Percentiles rank a stretch among this genome's conserved stretches.
These are phyloP conservation scores for Microdochium trichocladiopsis DNA, from an alignment of 2,329 filamentous ascomycete genomes.

Conservation along the genomic window DNA sequence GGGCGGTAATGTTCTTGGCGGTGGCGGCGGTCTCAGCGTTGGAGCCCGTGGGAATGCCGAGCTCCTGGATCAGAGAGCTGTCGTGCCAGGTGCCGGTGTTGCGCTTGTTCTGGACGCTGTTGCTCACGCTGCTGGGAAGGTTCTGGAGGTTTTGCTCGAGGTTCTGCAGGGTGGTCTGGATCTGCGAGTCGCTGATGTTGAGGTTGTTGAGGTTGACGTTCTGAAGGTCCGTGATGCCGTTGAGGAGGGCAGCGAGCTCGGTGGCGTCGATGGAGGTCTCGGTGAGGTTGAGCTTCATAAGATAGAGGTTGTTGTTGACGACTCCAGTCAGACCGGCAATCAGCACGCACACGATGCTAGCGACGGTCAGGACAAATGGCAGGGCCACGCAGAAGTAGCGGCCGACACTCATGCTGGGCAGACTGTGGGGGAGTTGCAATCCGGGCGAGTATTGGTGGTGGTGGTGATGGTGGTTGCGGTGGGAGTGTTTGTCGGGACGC, in stretches of 20 bases:
- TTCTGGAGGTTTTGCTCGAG: slow-evolving; percentile 18
- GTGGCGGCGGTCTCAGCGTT: slow-evolving; percentile 23
- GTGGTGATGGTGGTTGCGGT: neutral
- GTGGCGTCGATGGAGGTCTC: slow-evolving; percentile 48
- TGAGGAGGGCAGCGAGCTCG: slow-evolving; percentile 16
- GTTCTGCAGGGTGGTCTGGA: slow-evolving; percentile 1
- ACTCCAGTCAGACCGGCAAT: slow-evolving; percentile 50
- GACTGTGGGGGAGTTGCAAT: too few relatives aligned
- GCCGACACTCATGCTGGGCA: slow-evolving; percentile 51
- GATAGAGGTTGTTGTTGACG: slow-evolving; percentile 46
- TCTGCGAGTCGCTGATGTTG: slow-evolving; percentile 8
- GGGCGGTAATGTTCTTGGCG: slow-evolving; percentile 44
- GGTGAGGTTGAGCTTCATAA: slow-evolving; percentile 55
- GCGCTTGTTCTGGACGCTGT: slow-evolving; percentile 8
- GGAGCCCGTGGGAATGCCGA: slow-evolving; percentile 3
- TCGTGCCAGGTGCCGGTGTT: slow-evolving; percentile 10
- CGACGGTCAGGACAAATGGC: slow-evolving; percentile 76
- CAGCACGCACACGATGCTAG: slow-evolving; percentile 63
- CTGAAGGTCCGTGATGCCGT: slow-evolving; percentile 13
- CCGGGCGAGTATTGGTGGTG: too few relatives aligned
- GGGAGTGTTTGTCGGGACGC: neutral
- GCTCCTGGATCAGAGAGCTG: neutral
- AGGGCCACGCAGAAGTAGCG: slow-evolving; percentile 81
- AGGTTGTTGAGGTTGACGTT: slow-evolving; percentile 5
- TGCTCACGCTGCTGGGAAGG: slow-evolving; percentile 9